Evolutionary conservation across 2,329 filamentous ascomycete species (phyloP).

Genomic region (Rachicladosporium sp.): DNA sequence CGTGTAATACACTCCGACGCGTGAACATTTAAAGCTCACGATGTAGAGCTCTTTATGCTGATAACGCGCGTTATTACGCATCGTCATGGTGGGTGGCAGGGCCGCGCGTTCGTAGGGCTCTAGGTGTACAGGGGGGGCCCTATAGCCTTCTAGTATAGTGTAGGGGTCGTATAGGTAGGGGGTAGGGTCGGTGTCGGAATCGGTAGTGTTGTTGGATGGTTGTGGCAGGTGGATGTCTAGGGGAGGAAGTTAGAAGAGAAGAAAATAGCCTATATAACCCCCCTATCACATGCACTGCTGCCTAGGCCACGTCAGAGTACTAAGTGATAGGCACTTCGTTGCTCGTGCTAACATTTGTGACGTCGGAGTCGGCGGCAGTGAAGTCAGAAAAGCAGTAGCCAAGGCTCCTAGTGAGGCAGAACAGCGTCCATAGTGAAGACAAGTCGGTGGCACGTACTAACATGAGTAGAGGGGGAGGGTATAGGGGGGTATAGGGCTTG

Average conservation of each 20-base stretch:
- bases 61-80: slow-evolving; percentile 38
- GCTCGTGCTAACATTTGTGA: no score
- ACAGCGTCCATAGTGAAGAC: no score
- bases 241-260: slow-evolving; percentile 1
- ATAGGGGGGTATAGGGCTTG: no score
- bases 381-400: no score
- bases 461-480: no score
- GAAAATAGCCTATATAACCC: not conserved
- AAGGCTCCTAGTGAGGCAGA: no score
- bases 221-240: slow-evolving; percentile 3
- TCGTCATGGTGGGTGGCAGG: slow-evolving; percentile 37
- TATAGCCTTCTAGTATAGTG: slow-evolving; percentile 19
- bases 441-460: no score
- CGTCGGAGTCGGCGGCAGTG: no score
- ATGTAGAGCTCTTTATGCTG: slow-evolving; percentile 57
- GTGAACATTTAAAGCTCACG: slow-evolving; percentile 90
- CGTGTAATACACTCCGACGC: slow-evolving; percentile 93
- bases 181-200: slow-evolving; percentile 12
- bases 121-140: slow-evolving; percentile 17
- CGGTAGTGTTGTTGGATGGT: slow-evolving; percentile 1
- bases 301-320: no score
- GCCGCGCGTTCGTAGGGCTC: slow-evolving; percentile 14
- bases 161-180: slow-evolving; percentile 4
- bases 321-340: no score
- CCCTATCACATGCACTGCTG: no score